Base-by-base conservation (phyloP, 192 early-diverging fungal genomes). In the Mycoemilia scoparia region DNA sequence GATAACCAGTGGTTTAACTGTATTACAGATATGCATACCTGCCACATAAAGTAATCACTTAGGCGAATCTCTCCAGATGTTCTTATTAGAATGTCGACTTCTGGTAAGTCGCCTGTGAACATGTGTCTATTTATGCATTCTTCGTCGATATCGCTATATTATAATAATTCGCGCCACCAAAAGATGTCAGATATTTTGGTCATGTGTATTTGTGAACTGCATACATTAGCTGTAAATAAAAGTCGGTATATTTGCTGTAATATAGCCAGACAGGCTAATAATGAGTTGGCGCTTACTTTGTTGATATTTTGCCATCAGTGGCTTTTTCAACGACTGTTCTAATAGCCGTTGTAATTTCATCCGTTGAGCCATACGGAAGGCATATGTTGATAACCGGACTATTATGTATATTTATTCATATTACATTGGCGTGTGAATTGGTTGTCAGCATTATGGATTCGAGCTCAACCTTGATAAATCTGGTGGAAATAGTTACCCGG, bases 1-100 rank as follows among this genome's bases (percentile, higher is more conserved):
- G 24, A 38, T n/a, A 14, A 22, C 3, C 22, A 10, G 17, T 10
- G 20, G 3, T 16, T 14, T 23, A 37, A 24, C 15, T 29, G 9
- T 18, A 43, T 13, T 21, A 16, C 15, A 29, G n/a, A n/a, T n/a
- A n/a, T n/a, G n/a, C n/a, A 8, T 35, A 60, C 70, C 66, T 97
- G 87, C 84, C 85, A 92, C 19, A 97, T 57, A 63, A 93, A 57
- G 60, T 84, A 99, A 54, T 96, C 92, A 46, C 84, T 88, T 31
- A 99, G 66, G 2, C 95, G 64, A 9, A 81, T 76, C 52, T 99
- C 88, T n/a, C 89, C 91, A 4, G 84, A 89, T 0, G 95, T 99
- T 24, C 95, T 70, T 27, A 99, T 68, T 23, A 92, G 48, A 10
- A 96, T 66, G 42, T 99, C 90, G 32, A 96, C 47, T 10, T 74